Evolutionary conservation across 2,329 filamentous ascomycete genomes (phyloP), one percentile per base, ranked within the genome.

Genomic region (Aspergillus unguis): DNA sequence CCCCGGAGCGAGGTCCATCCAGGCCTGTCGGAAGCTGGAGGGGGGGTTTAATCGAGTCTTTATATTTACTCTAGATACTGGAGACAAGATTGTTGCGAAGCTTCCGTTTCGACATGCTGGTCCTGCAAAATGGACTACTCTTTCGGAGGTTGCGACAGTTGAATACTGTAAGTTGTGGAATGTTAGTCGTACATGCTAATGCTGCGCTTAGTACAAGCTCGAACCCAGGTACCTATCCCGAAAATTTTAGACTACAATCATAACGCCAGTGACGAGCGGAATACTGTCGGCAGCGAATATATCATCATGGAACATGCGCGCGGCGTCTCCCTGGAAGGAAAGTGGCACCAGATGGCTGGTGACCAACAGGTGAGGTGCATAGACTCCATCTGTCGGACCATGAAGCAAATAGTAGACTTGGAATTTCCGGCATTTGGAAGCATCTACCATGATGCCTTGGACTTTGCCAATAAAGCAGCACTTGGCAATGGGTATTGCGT

Each of bases 131-230:
- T 60, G 75, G 23, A 67, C 64, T 0, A 77, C 72, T 4, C 65
- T 62, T 50, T 77, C 75, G 26, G 72, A 78, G 60, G 73, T 78
- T 57, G 75, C 76, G 28, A 78, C 74, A 1, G 72, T 78, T 43
- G 60, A 60, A 43, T 77, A 72, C 54, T 41, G 73, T 76, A 63
- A 59, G 68, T 55, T 35, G 33, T 0, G 17, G 25, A 5, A 33
- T 29, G 28, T 37, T 1, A 33, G 26, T 43, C 44, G 31, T 23
- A 29, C 28, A 51, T 25, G 37, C 17, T 54, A 38, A 53, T 32
- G 32, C 11, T 60, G 40, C 23, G 55, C 43, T 53, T 56, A 75
- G 70, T 73, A 52, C 66, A 68, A 65, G 31, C 52, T 0, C 63
- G 71, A 28, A 76, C 73, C 6, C 64, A 52, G 6, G 66, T 77